Percentiles rank a stretch among this genome's conserved stretches.
These are phyloP conservation scores for Groenewaldozyma salmanticensis DNA, from an alignment of 805 yeast species.

Conservation along the genomic window DNA sequence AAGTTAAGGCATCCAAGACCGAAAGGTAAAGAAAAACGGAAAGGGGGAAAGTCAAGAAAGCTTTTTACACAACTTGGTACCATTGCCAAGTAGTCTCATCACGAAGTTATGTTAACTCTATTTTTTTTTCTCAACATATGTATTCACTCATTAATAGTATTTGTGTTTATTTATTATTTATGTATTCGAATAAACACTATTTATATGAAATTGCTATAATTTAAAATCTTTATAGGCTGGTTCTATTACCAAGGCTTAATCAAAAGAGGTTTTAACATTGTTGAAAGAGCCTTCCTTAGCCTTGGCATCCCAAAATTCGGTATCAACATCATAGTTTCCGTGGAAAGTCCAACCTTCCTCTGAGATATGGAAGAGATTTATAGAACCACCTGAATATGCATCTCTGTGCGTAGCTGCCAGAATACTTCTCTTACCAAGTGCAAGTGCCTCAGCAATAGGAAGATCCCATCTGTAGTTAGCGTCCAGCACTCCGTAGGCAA, in stretches of 20 bases:
- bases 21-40: slow-evolving; percentile 1
- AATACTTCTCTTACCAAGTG: slow-evolving; percentile 89
- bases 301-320: slow-evolving; percentile 84
- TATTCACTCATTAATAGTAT: too few relatives aligned
- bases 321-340: slow-evolving; percentile 90
- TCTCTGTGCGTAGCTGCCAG: slow-evolving; percentile 98
- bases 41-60: neutral
- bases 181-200: too few relatives aligned
- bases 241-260: neutral
- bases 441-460: slow-evolving; percentile 84
- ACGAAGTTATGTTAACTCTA: neutral
- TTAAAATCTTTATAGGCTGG: neutral
- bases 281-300: slow-evolving; percentile 82
- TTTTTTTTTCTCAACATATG: too few relatives aligned
- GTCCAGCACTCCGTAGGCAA: slow-evolving; percentile 97
- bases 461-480: slow-evolving; percentile 88
- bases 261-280: slow-evolving; percentile 47
- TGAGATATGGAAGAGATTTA: slow-evolving; percentile 85
- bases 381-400: slow-evolving; percentile 95
- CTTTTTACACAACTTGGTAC: neutral
- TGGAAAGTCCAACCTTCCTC: slow-evolving; percentile 93
- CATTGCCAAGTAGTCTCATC: neutral
- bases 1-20: slow-evolving; percentile 7
- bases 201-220: too few relatives aligned
- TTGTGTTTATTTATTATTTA: too few relatives aligned